Base-by-base conservation (phyloP, 306 rosid genomes). In the Leucaena leucocephala region DNA sequence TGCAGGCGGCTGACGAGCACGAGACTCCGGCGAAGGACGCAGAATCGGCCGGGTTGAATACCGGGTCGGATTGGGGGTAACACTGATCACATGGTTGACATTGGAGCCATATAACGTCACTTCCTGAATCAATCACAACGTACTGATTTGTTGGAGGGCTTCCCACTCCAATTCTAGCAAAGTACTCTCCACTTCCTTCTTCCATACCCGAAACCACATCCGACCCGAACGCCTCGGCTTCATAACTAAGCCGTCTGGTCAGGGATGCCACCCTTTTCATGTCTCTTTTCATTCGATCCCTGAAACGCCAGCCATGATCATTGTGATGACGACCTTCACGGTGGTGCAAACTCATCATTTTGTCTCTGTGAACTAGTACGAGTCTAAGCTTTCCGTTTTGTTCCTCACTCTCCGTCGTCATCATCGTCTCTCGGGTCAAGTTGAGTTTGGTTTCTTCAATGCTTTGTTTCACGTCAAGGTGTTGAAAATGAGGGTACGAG, bases 91-190 rank as follows among this genome's bases (percentile, higher is more conserved):
- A 94, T 13, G 98, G 98, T 63, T 89, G 87, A 62, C 98, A 94
- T 68, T 94, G 98, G 34, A 94, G 90, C 98, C 98, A 94, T 0
- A 94, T 90, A 6, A 94, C 84, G 61, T 94, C 98, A 13, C 98
- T 94, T 0, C 98, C 98, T 0, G 97, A 89, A 72, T 94, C 98
- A 8, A 94, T 87, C 2, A 92, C 98, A 76, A 94, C 74, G 74
- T 89, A 89, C 67, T 92, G 98, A 59, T 80, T 92, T 15, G 83
- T 90, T 0, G 97, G 80, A 27, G 98, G 98, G 81, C 93, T 92
- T 0, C 98, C 98, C 0, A 94, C 85, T 12, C 97, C 98, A 22
- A 94, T 90, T 79, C 97, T 80, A 0, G 92, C 86, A 10, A 94
- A 90, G 58, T 94, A 94, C 62, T 94, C 98, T 21, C 98, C 97